Conservation (phyloP, 495 filamentous ascomycete genomes). For the Articulospora tetracladia region DNA sequence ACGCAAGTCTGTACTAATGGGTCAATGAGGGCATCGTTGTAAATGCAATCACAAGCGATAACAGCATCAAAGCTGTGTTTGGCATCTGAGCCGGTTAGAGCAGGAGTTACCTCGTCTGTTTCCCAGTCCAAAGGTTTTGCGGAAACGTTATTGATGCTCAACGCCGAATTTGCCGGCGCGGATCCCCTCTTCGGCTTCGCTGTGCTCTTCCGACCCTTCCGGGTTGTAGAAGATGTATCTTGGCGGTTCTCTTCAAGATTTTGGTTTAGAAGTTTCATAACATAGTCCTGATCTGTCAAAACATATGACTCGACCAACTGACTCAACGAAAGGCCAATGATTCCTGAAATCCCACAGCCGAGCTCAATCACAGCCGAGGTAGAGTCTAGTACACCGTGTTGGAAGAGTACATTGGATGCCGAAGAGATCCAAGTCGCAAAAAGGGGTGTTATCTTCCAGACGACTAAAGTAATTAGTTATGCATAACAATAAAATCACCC, state of each 20-base stretch:
- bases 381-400: conserved; percentile 45
- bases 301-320: conserved; percentile 62
- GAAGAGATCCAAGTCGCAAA: conserved; percentile 78
- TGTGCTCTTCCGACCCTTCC: conserved; percentile 26
- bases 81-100: conserved; percentile 28
- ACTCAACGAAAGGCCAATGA: conserved; percentile 64
- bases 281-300: conserved; percentile 87
- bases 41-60: conserved; percentile 85
- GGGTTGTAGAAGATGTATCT: background rate
- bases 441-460: conserved; percentile 89
- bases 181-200: conserved; percentile 22
- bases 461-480: conserved; percentile 41
- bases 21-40: conserved; percentile 78
- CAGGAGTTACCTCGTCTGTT: conserved; percentile 39
- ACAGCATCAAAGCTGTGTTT: conserved; percentile 54
- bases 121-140: conserved; percentile 70
- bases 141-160: conserved; percentile 34
- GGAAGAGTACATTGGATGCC: conserved; percentile 61
- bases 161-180: conserved; percentile 1
- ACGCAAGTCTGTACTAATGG: conserved; percentile 82
- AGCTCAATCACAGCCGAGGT: conserved; percentile 70
- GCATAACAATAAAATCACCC: background rate
- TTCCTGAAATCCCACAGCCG: conserved; percentile 79
- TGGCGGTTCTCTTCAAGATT: conserved; percentile 66
- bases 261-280: conserved; percentile 64